Conservation (phyloP, 208 protist genomes). For the Trichomonas tenax region DNA sequence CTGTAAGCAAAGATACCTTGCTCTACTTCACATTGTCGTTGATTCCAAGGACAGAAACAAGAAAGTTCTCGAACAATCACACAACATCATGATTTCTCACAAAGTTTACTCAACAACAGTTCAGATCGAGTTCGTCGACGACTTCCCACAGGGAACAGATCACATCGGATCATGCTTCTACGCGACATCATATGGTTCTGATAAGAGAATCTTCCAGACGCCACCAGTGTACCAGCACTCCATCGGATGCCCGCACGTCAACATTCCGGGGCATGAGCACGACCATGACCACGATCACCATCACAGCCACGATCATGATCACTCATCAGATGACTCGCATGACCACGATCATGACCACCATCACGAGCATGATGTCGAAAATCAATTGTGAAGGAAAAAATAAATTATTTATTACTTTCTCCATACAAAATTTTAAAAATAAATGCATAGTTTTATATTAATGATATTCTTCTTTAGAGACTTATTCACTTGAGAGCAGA, state of each 20-base stretch:
- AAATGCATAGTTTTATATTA: too few relatives aligned
- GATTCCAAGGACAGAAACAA: neutral
- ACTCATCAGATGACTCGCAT: too few relatives aligned
- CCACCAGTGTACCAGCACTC: neutral
- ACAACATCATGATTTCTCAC: neutral
- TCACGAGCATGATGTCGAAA: neutral
- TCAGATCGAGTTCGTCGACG: neutral
- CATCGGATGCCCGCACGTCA: neutral
- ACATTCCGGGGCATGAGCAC: neutral
- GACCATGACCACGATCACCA: neutral
- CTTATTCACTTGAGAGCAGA: too few relatives aligned
- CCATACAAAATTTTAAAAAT: too few relatives aligned
- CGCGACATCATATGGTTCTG: neutral
- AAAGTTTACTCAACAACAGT: neutral
- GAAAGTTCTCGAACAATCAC: neutral
- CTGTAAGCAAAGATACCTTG: neutral
- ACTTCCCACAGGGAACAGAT: neutral
- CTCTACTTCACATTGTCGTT: slow-evolving; percentile 30
- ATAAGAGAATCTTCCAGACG: neutral
- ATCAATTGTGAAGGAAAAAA: too few relatives aligned
- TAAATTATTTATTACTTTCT: too few relatives aligned
- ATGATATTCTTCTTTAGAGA: too few relatives aligned
- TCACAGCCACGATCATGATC: neutral
- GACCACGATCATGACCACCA: neutral
- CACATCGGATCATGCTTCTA: neutral